Evolutionary conservation across 371 early-diverging fungal genomes (phyloP).

Genomic region (Apophysomyces elegans): DNA sequence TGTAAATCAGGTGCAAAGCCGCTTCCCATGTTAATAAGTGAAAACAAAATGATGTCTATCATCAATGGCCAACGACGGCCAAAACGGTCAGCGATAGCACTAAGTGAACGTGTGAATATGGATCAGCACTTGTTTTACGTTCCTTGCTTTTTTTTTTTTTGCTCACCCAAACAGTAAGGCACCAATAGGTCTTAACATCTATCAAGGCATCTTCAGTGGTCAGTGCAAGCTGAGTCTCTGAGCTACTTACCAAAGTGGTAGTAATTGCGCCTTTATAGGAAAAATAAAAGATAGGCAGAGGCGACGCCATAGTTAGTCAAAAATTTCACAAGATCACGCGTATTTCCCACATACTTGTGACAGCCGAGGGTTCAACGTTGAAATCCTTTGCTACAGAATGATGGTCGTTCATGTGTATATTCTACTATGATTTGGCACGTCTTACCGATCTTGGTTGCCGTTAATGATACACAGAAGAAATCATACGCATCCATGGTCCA

Average conservation of each 20-base stretch:
- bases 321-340: conserved; percentile 1
- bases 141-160: neutral
- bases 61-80: conserved; percentile 72
- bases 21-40: conserved; percentile 61
- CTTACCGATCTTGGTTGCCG: conserved; percentile 36
- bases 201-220: neutral
- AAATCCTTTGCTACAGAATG: conserved; percentile 51
- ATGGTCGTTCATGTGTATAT: neutral
- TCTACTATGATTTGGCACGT: neutral
- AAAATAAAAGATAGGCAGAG: conserved; percentile 3
- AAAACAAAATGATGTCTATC: conserved; percentile 63
- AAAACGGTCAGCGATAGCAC: conserved; percentile 60
- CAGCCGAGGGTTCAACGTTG: conserved; percentile 49
- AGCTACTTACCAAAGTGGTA: conserved; percentile 30
- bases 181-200: conserved; percentile 68
- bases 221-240: conserved; percentile 2
- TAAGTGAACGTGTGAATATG: conserved; percentile 4
- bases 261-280: conserved; percentile 33
- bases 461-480: conserved; percentile 62
- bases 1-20: conserved; percentile 63
- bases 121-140: neutral
- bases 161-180: conserved; percentile 64
- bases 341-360: conserved; percentile 43
- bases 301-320: neutral
- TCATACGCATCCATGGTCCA: conserved; percentile 76